Conservation (phyloP, 2,329 filamentous ascomycete species). For the Pseudonectria buxi region DNA sequence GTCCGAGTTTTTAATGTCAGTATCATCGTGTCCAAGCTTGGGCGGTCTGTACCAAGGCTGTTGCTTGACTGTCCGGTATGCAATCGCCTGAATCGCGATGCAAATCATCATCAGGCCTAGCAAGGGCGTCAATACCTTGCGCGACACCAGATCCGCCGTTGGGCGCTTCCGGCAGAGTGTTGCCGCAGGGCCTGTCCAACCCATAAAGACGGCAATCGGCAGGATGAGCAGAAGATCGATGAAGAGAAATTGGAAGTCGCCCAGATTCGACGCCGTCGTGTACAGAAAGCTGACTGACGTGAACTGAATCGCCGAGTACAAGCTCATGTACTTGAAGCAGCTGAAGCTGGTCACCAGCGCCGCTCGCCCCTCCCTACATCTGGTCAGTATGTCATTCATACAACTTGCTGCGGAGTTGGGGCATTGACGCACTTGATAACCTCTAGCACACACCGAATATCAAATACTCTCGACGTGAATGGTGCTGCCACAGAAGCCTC, state of each 20-base stretch:
- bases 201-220: conserved; percentile 97
- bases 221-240: conserved; percentile 90
- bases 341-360: conserved; percentile 97
- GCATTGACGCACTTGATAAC: conserved; percentile 61
- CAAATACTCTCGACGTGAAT: conserved; percentile 91
- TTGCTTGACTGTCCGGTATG: conserved; percentile 65
- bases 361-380: conserved; percentile 72
- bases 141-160: conserved; percentile 83
- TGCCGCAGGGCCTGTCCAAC: conserved; percentile 83
- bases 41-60: conserved; percentile 88
- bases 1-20: conserved; percentile 84
- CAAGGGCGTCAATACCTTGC: conserved; percentile 84
- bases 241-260: conserved; percentile 96
- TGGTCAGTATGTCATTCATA: conserved; percentile 13
- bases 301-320: conserved; percentile 99
- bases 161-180: conserved; percentile 76
- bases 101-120: conserved; percentile 83
- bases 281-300: conserved; percentile 96
- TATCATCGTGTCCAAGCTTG: conserved; percentile 66
- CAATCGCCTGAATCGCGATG: conserved; percentile 67
- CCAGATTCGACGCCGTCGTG: conserved; percentile 84
- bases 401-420: too few relatives aligned
- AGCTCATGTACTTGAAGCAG: conserved; percentile 99
- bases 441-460: conserved; percentile 90
- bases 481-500: conserved; percentile 98